Evolutionary conservation across 352 stramenopile genomes (phyloP).

Genomic region (Phytopythium cucurbitacearum): DNA sequence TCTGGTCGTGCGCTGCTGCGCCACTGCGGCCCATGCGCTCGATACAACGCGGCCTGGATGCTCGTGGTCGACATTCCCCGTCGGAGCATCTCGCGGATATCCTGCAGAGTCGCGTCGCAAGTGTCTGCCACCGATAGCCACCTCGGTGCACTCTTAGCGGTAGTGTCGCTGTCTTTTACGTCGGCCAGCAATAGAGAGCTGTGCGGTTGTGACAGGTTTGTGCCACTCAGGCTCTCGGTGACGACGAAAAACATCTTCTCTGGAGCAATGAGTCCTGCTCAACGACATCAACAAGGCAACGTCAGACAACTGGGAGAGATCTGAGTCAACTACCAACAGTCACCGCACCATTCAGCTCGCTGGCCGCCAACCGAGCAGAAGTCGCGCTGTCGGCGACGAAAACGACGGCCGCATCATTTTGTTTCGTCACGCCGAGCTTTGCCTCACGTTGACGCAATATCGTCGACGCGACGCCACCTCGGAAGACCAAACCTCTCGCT

Average conservation of each 20-base stretch:
- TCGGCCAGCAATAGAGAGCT: not conserved
- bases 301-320: not conserved
- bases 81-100: slow-evolving; percentile 42
- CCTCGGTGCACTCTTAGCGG: slow-evolving; percentile 1
- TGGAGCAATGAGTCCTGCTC: slow-evolving; percentile 10
- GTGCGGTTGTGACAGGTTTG: not conserved
- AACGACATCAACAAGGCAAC: not conserved
- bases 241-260: slow-evolving; percentile 28
- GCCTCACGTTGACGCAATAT: slow-evolving; percentile 1
- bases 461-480: slow-evolving; percentile 26
- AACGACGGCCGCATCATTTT: slow-evolving; percentile 11
- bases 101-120: slow-evolving; percentile 46
- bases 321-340: too few relatives aligned
- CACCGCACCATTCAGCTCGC: slow-evolving; percentile 6
- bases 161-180: not conserved
- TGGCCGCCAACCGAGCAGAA: slow-evolving; percentile 6
- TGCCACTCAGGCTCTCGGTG: slow-evolving; percentile 24
- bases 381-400: slow-evolving; percentile 15
- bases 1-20: slow-evolving; percentile 30
- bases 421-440: not conserved
- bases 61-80: slow-evolving; percentile 9
- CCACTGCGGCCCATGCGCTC: slow-evolving; percentile 39
- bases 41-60: slow-evolving; percentile 43
- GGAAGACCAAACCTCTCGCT: slow-evolving; percentile 22
- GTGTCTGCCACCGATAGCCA: slow-evolving; percentile 49